phyloP scores from a whole-genome alignment of 805 yeast species.

The Candida multigemmis region DNA sequence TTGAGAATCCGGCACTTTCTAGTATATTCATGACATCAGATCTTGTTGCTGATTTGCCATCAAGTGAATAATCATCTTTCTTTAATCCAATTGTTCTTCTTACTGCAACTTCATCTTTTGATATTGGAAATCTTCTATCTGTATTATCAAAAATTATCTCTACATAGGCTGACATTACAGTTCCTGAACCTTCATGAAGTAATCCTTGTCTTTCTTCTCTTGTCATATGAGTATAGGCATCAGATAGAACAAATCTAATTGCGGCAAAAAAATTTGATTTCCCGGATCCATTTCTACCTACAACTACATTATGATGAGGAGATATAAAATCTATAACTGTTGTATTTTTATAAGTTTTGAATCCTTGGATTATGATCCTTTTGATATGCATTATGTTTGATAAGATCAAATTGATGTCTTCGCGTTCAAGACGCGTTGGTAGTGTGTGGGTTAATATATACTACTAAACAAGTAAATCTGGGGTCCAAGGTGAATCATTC shows the following conservation, averaged over 20 bases:
- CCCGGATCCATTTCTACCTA: conserved; percentile 95
- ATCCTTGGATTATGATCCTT: conserved; percentile 76
- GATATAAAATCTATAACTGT: conserved; percentile 71
- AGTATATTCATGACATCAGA: conserved; percentile 72
- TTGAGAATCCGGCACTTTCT: conserved; percentile 88
- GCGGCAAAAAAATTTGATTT: conserved; percentile 95
- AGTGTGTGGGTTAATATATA: too few relatives aligned
- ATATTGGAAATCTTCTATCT: conserved; percentile 66
- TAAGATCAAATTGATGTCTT: background rate
- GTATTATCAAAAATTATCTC: conserved; percentile 81
- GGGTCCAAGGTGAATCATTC: conserved; percentile 44
- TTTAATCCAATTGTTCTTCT: conserved; percentile 90
- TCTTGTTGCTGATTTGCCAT: conserved; percentile 70
- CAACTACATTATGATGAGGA: conserved; percentile 72
- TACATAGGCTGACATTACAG: conserved; percentile 87
- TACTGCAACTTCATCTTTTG: conserved; percentile 59
- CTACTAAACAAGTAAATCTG: too few relatives aligned
- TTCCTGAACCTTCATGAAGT: conserved; percentile 84
- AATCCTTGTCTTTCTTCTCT: conserved; percentile 81
- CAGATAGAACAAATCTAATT: conserved; percentile 83
- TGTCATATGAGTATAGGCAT: conserved; percentile 76
- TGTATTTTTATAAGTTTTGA: conserved; percentile 83
- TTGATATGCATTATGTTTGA: conserved; percentile 25
- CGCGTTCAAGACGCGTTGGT: conserved; percentile 2
- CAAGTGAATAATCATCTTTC: conserved; percentile 83